Evolutionary conservation across 2,329 filamentous ascomycete species (phyloP), one percentile per base, ranked within the genome.

Genomic region (Verticillium dahliae): DNA sequence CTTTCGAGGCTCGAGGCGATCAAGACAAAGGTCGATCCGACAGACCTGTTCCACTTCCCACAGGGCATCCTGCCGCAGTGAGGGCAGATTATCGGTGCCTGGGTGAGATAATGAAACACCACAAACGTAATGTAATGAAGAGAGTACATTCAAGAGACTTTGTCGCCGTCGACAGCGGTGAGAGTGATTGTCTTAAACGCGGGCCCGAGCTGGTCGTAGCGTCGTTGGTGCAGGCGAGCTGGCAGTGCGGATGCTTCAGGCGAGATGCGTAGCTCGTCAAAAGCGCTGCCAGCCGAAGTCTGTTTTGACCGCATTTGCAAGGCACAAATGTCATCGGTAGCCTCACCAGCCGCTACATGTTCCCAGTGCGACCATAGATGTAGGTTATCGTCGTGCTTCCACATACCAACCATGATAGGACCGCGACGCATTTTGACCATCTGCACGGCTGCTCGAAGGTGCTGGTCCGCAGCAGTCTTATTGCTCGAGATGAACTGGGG

Each of bases 41-140:
- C 67, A 1, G 71, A 78, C 60, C 60, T 79, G 45, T 80, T 81
- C 61, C 76, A 76, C 57, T 77, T 75, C 61, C 76, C 76, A 3
- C 73, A 76, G 61, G 71, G 69, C 27, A 60, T 73, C 4, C 6
- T 7, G 31, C 27, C 27, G 54, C 6, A 9, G 54, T 22, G 27
- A n/a, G 10, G 31, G 31, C 2, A n/a, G 57, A 22, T 2, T 1
- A 2, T 57, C 62, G 4, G 57, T 9, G 39, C 9, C 18, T 3
- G 15, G 6, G 39, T 5, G 15, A 22, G 4, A 45, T 15, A n/a
- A 45, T 15, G 14, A 18, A 31, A 31, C 27, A 31, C 27, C 27
- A 31, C 27, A 31, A 5, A 31, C 27, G 27, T 31, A 31, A 31
- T 31, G 27, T 31, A 31, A 31, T 31, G 27, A 31, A 31, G 27